These are phyloP conservation scores for Jaltomata sinuosa DNA, from an alignment of 257 asterid genomes.

Conservation along the genomic window DNA sequence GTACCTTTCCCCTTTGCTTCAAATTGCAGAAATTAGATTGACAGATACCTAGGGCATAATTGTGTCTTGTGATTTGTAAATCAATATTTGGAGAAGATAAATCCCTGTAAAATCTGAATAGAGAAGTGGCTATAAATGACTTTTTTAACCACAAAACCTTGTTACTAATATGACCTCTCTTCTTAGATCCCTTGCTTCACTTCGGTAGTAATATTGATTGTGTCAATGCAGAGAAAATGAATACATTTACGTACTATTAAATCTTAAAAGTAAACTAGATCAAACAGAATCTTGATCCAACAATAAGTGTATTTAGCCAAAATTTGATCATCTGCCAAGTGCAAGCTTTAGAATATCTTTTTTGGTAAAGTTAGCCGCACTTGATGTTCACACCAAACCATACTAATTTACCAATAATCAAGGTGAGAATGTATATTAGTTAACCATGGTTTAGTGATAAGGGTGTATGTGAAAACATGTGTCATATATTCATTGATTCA, in stretches of 20 bases:
- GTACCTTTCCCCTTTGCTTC: neutral
- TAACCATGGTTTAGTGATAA: neutral
- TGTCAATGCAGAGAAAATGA: neutral
- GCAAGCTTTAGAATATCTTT: neutral
- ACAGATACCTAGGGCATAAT: neutral
- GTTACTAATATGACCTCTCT: neutral
- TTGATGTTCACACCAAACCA: neutral
- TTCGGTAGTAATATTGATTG: neutral
- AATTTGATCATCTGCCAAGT: neutral
- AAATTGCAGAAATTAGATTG: neutral
- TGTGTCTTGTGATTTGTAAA: neutral
- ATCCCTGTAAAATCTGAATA: neutral
- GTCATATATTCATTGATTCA: neutral
- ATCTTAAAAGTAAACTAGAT: neutral
- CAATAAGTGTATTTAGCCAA: neutral
- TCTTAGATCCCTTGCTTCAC: neutral
- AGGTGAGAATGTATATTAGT: neutral
- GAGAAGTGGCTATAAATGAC: neutral
- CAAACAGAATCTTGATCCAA: neutral
- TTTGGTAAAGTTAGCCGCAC: neutral
- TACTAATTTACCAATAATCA: neutral
- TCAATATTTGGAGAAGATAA: neutral
- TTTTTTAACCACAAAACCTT: neutral
- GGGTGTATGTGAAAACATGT: neutral
- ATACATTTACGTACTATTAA: neutral